A percentile compares a stretch with the other conserved stretches of the same genome.
Evolutionary conservation across 305 asterid genomes (phyloP).

Genomic region (Solanum hybrid): DNA sequence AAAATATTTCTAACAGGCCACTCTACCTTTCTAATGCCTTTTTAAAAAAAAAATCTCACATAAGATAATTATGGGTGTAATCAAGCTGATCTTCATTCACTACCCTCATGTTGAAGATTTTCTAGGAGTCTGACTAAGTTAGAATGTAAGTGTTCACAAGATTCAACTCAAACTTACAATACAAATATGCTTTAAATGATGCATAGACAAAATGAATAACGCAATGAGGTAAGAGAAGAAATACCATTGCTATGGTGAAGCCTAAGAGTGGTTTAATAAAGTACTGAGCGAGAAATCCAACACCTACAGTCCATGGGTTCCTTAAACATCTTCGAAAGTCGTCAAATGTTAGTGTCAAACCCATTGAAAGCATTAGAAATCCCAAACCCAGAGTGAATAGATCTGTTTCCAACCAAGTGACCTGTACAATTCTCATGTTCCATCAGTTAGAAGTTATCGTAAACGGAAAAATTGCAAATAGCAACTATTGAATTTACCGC

Average conservation of each 20-base stretch:
- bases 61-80: not conserved
- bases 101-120: not conserved
- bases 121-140: not conserved
- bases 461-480: conserved; percentile 8
- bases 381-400: conserved; percentile 90
- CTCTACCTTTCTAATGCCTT: not conserved
- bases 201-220: not conserved
- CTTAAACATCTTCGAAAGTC: conserved; percentile 88
- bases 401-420: conserved; percentile 90
- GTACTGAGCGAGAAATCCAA: conserved; percentile 94
- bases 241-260: conserved; percentile 74
- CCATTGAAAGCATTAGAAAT: conserved; percentile 98
- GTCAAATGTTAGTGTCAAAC: conserved; percentile 85
- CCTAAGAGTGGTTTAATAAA: conserved; percentile 82
- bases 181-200: not conserved
- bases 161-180: not conserved
- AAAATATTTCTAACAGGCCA: not conserved
- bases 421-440: conserved; percentile 35
- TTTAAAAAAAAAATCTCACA: not conserved
- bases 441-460: conserved; percentile 13
- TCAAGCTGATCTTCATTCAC: not conserved
- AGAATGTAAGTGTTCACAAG: not conserved
- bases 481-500: conserved; percentile 33
- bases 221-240: conserved; percentile 6
- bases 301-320: conserved; percentile 99